Percentiles rank a stretch among this genome's conserved stretches.
phyloP scores from a whole-genome alignment of 2,329 filamentous ascomycete genomes.

The Amphichorda felina region DNA sequence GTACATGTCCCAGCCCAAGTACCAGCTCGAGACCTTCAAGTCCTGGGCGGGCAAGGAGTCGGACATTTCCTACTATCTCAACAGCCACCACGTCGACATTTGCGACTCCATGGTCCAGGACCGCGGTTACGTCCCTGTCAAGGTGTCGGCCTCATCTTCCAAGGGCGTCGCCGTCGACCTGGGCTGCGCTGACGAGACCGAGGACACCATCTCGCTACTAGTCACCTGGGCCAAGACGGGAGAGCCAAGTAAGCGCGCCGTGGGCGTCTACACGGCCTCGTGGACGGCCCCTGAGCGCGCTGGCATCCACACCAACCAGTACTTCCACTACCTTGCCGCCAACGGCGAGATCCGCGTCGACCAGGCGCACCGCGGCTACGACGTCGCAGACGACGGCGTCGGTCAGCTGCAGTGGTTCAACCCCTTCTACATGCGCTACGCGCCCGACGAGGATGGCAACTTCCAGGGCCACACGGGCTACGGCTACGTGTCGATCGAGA shows the following conservation, averaged over 20 bases:
- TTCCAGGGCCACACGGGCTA: conserved; percentile 87
- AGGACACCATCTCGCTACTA: conserved; percentile 86
- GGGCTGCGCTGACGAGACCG: conserved; percentile 69
- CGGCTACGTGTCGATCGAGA: conserved; percentile 89
- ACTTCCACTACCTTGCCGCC: conserved; percentile 86
- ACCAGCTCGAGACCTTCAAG: conserved; percentile 86
- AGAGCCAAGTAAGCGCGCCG: conserved; percentile 59
- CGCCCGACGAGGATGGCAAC: conserved; percentile 88
- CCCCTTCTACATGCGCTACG: conserved; percentile 92
- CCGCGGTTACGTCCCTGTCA: conserved; percentile 61
- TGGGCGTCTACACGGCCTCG: conserved; percentile 83
- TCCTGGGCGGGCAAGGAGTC: conserved; percentile 86
- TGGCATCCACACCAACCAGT: conserved; percentile 92
- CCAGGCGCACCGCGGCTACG: conserved; percentile 89
- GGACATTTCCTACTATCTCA: conserved; percentile 93
- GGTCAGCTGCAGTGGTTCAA: conserved; percentile 76
- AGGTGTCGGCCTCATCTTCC: conserved; percentile 66
- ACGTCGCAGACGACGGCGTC: conserved; percentile 72
- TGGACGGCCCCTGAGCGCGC: conserved; percentile 92
- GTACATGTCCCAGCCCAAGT: conserved; percentile 92
- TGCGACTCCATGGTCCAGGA: conserved; percentile 80
- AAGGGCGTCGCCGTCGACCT: conserved; percentile 68
- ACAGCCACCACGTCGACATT: conserved; percentile 88
- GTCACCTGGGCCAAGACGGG: conserved; percentile 75
- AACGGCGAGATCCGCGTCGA: conserved; percentile 81